Base-by-base conservation (phyloP, 257 asterid species). In the Rhazya stricta region DNA sequence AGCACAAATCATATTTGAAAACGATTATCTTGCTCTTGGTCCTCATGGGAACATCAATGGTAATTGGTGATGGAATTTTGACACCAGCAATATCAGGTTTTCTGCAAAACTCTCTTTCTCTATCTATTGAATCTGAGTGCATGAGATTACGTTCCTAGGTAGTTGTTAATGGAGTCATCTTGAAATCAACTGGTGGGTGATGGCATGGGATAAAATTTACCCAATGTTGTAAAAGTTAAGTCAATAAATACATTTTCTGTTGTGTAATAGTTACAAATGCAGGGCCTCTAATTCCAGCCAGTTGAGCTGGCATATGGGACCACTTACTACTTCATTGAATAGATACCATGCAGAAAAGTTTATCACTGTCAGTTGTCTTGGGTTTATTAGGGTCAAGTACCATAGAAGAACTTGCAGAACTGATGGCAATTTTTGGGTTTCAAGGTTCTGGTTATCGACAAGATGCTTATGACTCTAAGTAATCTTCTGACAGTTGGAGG, bases 11-110 rank as follows among this genome's bases (percentile, higher is more conserved):
- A 18, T 65, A 68, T 63, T 54, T 87, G 81, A 89, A 89, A 80
- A 89, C 86, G 19, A 43, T 89, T 79, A 88, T 94, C 73, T 84
- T 94, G 73, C 72, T 91, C 45, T 88, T 94, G 73, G 98, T 94
- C 82, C 96, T 94, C 74, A 85, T 81, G 85, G 98, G 98, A 74
- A 91, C 98, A 5, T 94, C 97, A 67, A 90, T 94, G 97, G 88
- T 94, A 58, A 91, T 94, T 39, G 98, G 97, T 56, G 98, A 94
- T 72, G 97, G 98, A 76, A 91, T 94, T 82, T 83, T 94, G 72
- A 94, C 98, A 42, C 98, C 98, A 30, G 98, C 98, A 54, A 91
- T 94, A 71, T 91, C 98, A 83, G 98, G 98, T 91, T n/a, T 37
- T 56, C 68, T 46, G 43, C 23, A 37, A 25, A 43, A 51, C 67